A percentile compares a stretch with the other conserved stretches of the same genome.
These are phyloP conservation scores for Podaxis sp. DNA, from an alignment of 768 basidiomycete species.

Conservation along the genomic window DNA sequence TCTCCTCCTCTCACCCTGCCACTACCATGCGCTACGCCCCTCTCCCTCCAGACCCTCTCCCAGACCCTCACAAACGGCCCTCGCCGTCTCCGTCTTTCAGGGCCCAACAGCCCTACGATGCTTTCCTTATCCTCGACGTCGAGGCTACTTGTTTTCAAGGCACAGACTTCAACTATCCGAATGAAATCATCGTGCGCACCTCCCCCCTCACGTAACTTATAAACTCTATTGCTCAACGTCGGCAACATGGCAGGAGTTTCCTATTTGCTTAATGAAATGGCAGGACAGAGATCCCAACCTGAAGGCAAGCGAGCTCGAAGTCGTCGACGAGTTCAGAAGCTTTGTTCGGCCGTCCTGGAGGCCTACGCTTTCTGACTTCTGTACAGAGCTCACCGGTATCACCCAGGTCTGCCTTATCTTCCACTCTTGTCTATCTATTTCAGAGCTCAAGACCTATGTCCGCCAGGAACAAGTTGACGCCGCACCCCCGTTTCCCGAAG, in stretches of 20 bases:
- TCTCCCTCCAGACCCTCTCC: conserved; percentile 1
- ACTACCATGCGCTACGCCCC: conserved; percentile 16
- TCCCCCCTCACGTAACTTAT: conserved; percentile 5
- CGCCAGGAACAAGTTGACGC: conserved; percentile 74
- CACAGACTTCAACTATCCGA: conserved; percentile 79
- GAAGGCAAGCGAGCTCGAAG: conserved; percentile 56
- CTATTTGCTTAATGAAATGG: conserved; percentile 89
- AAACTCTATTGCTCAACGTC: conserved; percentile 2
- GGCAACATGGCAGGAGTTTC: conserved; percentile 71
- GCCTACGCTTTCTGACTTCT: conserved; percentile 80
- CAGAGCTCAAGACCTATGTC: neutral
- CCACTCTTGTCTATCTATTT: conserved; percentile 1
- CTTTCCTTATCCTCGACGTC: conserved; percentile 86
- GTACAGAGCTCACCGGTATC: conserved; percentile 86
- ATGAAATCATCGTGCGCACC: conserved; percentile 88
- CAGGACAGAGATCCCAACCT: conserved; percentile 54
- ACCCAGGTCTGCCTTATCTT: conserved; percentile 67
- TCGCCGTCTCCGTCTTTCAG: conserved; percentile 13
- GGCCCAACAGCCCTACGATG: conserved; percentile 58
- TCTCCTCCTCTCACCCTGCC: neutral
- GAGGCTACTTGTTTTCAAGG: conserved; percentile 80
- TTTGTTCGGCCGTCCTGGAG: conserved; percentile 89
- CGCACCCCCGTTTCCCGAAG: conserved; percentile 74
- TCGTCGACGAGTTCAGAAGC: conserved; percentile 81
- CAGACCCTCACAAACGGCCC: neutral